Base-by-base conservation (phyloP, 2,329 filamentous ascomycete species). In the Dryadomyces quercus-mongolicae region DNA sequence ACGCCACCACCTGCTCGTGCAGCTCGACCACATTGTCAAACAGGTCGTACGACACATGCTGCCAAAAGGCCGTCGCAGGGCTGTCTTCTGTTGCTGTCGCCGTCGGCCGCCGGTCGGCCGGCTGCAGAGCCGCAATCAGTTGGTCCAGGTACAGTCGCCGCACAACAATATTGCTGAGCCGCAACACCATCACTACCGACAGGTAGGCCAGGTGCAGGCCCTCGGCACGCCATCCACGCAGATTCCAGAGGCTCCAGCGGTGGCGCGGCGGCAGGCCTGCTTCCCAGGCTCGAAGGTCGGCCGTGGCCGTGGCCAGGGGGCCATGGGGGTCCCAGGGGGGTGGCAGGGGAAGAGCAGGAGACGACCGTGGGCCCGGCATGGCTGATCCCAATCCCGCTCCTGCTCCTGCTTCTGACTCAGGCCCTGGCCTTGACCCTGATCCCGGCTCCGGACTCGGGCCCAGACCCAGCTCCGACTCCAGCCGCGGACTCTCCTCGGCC, bases 131-230 rank as follows among this genome's bases (percentile, higher is more conserved):
- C 38, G 16, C 16, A 34, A 46, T 40, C 25, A 43, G 31, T 40
- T 48, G 31, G 22, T 86, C 84, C 54, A 78, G 40, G 20, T 79
- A 78, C 15, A 76, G 71, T 51, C 76, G 74, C n/a, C 77, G 71
- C 22, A 78, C 63, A 15, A 80, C 74, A 54, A 81, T 79, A 55
- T 80, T 77, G 62, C 76, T 79, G 8, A 80, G 70, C 4, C 76
- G 70, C 3, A 75, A 70, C 54, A 76, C 73, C 67, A 77, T 78
- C 7, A 76, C 78, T 3, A 78, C 71, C 38, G 73, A 73, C 9
- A 80, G 68, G 61, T 80, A 81, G 1, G 73, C 75, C 59, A 80
- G 57, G 52, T 81, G 76, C 54, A 76, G 69, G 1, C 68, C 68
- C 20, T 72, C 70, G 1, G 68, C 64, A 55, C 75, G 75, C 61